Evolutionary conservation across 306 rosid species (phyloP).

Genomic region (Ceratonia siliqua): DNA sequence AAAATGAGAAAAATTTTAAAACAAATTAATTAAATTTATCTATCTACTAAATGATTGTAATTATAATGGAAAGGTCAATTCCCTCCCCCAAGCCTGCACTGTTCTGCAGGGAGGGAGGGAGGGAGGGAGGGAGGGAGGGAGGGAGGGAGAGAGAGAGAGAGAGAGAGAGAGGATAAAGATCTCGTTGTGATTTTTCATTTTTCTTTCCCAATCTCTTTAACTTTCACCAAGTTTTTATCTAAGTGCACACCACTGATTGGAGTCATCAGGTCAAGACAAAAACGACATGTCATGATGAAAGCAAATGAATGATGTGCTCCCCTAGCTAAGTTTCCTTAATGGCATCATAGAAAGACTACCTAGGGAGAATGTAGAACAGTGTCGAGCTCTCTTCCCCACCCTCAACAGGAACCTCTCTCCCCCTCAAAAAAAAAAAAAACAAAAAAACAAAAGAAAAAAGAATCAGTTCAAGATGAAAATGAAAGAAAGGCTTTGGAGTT

Average conservation of each 20-base stretch:
- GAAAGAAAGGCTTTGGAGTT: constrained; percentile 6
- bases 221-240: constrained; percentile 32
- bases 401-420: neutral
- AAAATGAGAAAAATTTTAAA: neutral
- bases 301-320: constrained; percentile 29
- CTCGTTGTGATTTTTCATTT: neutral
- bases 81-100: constrained; percentile 15
- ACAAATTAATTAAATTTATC: neutral
- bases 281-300: constrained; percentile 29
- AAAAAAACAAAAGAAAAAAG: neutral
- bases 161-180: neutral
- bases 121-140: neutral
- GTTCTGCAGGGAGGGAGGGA: constrained; percentile 11
- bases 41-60: constrained; percentile 14
- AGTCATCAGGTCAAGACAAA: constrained; percentile 43
- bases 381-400: neutral
- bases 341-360: constrained; percentile 27
- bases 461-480: constrained; percentile 7
- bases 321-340: constrained; percentile 36
- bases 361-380: neutral
- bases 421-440: neutral
- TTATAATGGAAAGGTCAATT: constrained; percentile 34
- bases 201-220: constrained; percentile 4
- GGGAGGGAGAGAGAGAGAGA: neutral
- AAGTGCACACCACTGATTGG: constrained; percentile 40